Conservation (phyloP, 768 basidiomycete species). For the Trametes elegans region DNA sequence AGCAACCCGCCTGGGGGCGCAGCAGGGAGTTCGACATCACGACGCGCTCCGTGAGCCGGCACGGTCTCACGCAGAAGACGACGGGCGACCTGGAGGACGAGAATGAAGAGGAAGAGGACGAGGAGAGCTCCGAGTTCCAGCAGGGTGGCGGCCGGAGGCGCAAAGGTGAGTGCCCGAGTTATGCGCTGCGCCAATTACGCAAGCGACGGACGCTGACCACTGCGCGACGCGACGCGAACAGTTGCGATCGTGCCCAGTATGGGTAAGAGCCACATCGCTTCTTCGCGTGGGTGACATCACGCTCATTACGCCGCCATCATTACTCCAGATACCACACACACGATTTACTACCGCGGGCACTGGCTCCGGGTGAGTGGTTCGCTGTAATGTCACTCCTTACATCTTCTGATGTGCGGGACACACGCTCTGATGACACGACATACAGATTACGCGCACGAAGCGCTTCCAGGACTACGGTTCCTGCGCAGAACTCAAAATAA, state of each 20-base stretch:
- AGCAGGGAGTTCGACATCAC: constrained; percentile 90
- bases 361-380: constrained; percentile 82
- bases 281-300: constrained; percentile 18
- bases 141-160: constrained; percentile 72
- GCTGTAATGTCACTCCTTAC: constrained; percentile 15
- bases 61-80: constrained; percentile 62
- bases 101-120: constrained; percentile 61
- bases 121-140: constrained; percentile 43
- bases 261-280: constrained; percentile 43
- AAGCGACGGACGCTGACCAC: not conserved
- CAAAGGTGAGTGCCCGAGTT: constrained; percentile 34
- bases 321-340: constrained; percentile 74
- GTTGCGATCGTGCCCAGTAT: constrained; percentile 86
- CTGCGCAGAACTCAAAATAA: constrained; percentile 75
- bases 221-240: constrained; percentile 6
- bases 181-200: not conserved
- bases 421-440: constrained; percentile 17
- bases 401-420: constrained; percentile 7
- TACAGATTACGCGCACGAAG: constrained; percentile 77
- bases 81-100: constrained; percentile 79
- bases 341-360: constrained; percentile 86
- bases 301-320: constrained; percentile 11
- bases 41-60: constrained; percentile 67
- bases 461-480: constrained; percentile 76
- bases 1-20: constrained; percentile 91